Evolutionary conservation across 169 alveolate genomes (phyloP), one percentile per base, ranked within the genome.

Genomic region (Eimeria praecox): DNA sequence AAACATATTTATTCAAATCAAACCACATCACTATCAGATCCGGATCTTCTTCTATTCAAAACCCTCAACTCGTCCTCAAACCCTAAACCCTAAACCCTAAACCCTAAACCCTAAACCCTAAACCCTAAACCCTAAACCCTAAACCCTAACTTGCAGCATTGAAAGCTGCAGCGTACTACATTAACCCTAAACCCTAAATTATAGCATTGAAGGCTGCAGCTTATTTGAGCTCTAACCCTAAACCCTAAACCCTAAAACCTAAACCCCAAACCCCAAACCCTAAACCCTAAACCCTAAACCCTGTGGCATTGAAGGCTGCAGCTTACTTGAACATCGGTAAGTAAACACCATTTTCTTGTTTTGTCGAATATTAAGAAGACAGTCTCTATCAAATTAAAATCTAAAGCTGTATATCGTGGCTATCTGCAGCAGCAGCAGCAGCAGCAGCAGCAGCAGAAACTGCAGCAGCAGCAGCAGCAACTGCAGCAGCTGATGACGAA

Each of bases 341-440:
- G 94, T 89, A 56, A 69, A 89, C 94, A 89, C 94, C 94, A 89
- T 89, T 56, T 66, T 89, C 75, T 9, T 27, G 46, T 14, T 54
- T 5, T n/a, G 6, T 35, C 46, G 16, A n/a, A 18, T 22, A 78
- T 22, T 27, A 35, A 54, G 8, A 5, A 16, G 46, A 14, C 59
- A 8, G 54, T 20, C 9, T 12, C 52, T 38, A n/a, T 27, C 9
- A 20, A 73, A 5, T 38, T 42, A 30, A 30, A 30, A 73, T 5
- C 77, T 5, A 30, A 5, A 22, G 6, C 10, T 66, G 38, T 30
- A 66, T 66, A 66, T 30, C 8, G 42, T 46, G 3, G 83, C 83
- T 33, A n/a, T 46, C 69, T 46, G 90, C 90, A 80, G 71, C 90
- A n/a, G 62, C 71, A 35, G 62, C 44, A 82, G 90, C 80, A 33